Evolutionary conservation across 345 rosid species (phyloP).

Genomic region (Populus euphratica): DNA sequence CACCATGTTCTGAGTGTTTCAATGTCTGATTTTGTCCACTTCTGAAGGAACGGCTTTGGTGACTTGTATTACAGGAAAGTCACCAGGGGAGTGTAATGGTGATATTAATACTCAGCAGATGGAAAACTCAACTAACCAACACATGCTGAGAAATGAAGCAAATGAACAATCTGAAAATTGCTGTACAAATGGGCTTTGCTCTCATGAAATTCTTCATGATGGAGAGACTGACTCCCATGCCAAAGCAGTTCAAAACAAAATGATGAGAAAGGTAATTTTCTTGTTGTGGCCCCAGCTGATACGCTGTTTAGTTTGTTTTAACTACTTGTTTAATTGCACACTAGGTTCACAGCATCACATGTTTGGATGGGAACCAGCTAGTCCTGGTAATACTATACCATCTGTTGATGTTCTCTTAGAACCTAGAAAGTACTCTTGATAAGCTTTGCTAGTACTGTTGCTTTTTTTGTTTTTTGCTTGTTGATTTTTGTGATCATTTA

Average conservation of each 20-base stretch:
- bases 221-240: slow-evolving; percentile 38
- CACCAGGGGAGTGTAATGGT: slow-evolving; percentile 32
- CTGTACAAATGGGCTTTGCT: slow-evolving; percentile 68
- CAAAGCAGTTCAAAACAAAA: slow-evolving; percentile 33
- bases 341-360: slow-evolving; percentile 4
- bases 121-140: slow-evolving; percentile 35
- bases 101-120: slow-evolving; percentile 30
- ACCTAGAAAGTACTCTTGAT: not conserved
- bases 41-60: slow-evolving; percentile 17
- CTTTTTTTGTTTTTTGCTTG: not conserved
- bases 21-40: slow-evolving; percentile 4
- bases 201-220: slow-evolving; percentile 80
- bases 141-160: slow-evolving; percentile 29
- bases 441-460: not conserved
- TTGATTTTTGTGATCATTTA: not conserved
- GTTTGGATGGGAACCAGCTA: slow-evolving; percentile 5
- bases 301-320: not conserved
- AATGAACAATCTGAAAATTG: slow-evolving; percentile 36
- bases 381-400: slow-evolving; percentile 11
- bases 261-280: slow-evolving; percentile 71
- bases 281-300: not conserved
- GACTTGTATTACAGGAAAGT: slow-evolving; percentile 42
- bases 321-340: slow-evolving; percentile 6
- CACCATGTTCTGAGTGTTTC: not conserved
- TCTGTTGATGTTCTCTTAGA: not conserved